Evolutionary conservation across 2,329 filamentous ascomycete species (phyloP), one percentile per base, ranked within the genome.

Genomic region (Aspergillus amoenus): DNA sequence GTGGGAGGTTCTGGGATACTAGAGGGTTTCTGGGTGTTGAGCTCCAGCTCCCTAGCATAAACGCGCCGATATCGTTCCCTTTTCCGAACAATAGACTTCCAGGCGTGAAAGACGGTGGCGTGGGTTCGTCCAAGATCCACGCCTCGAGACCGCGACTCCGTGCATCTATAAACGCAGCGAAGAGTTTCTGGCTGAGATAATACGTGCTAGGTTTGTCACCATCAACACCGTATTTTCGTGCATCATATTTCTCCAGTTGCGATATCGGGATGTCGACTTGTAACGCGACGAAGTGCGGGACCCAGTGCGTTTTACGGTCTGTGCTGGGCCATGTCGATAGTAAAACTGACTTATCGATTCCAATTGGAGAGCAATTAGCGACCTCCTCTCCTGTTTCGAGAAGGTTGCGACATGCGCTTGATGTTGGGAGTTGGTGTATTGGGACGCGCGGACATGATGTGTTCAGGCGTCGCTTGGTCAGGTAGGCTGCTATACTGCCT

Each of bases 261-360:
- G 49, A 43, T 2, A 57, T 11, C 7, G 55, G 55, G 1, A 57
- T 32, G 9, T 57, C 55, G 17, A 22, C 50, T 18, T 57, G 50
- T 5, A 54, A 21, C 3, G 55, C 55, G 5, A 34, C 43, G 39
- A 49, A 54, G 12, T 50, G 54, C 15, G 55, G 18, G 18, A 57
- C 37, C 49, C 55, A 57, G 43, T 48, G 43, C 3, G 40, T 45
- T 53, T 57, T 40, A 5, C 41, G 5, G 6, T 18, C 11, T 13
- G n/a, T 24, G 21, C 21, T 37, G 11, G 55, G 34, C 49, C 50
- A 49, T 11, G 17, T 8, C 9, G 55, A 42, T 11, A 57, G 39
- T 5, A 39, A 5, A 15, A n/a, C 12, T n/a, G 46, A 40, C 7
- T 27, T 40, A 13, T 39, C 12, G 5, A 15, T 4, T 1, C 46